Evolutionary conservation across 169 alveolate genomes (phyloP).

Genomic region (Eimeria necatrix): DNA sequence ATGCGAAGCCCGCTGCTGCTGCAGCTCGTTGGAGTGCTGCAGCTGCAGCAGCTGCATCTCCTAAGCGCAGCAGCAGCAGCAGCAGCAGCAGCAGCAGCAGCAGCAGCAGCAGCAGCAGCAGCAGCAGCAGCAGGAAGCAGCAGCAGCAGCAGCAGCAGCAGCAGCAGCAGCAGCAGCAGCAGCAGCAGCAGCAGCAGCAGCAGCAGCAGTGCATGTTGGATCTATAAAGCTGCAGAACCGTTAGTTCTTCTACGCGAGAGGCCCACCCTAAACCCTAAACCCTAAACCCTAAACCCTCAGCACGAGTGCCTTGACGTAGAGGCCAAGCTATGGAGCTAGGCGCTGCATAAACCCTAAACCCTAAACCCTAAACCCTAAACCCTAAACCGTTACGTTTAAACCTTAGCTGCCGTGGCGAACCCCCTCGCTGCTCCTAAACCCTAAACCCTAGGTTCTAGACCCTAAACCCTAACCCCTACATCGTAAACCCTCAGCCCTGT

Average conservation of each 20-base stretch:
- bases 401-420: no score
- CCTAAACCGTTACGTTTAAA: no score
- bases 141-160: background rate
- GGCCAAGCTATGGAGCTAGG: background rate
- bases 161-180: background rate
- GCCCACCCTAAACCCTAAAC: background rate
- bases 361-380: conserved; percentile 31
- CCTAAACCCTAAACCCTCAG: background rate
- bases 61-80: conserved; percentile 8
- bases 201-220: background rate
- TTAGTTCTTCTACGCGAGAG: background rate
- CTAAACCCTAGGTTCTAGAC: no score
- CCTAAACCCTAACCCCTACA: no score
- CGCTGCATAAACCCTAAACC: background rate
- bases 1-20: conserved; percentile 49
- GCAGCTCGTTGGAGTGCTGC: conserved; percentile 67
- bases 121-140: background rate
- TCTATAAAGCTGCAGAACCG: no score
- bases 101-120: background rate
- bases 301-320: background rate
- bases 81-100: conserved; percentile 55
- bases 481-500: no score
- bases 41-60: conserved; percentile 53
- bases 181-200: conserved; percentile 14
- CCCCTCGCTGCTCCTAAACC: no score